Conservation (phyloP, 2,329 filamentous ascomycete genomes). For the Aulographum hederae region DNA sequence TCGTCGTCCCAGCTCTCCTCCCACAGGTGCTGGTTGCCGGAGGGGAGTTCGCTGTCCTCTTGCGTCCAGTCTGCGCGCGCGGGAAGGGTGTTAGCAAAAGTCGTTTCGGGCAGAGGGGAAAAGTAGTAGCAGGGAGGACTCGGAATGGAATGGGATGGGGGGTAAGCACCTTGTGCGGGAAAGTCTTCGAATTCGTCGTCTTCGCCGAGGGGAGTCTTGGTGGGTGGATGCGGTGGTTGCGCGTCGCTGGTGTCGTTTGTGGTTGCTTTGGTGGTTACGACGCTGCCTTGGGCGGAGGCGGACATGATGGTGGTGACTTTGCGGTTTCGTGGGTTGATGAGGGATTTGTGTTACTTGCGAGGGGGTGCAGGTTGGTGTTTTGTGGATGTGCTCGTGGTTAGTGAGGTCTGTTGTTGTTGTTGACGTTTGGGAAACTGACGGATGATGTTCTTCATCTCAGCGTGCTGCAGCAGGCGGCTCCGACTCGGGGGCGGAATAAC, state of each 20-base stretch:
- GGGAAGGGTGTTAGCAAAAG: too few species aligned
- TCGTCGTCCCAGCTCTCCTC: conserved; percentile 99
- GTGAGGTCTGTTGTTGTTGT: too few species aligned
- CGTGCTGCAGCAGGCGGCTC: too few species aligned
- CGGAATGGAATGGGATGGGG: too few species aligned
- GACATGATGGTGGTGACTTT: conserved; percentile 5
- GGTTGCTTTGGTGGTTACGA: conserved; percentile 20
- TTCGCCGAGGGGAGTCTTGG: conserved; percentile 58
- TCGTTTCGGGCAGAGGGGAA: too few species aligned
- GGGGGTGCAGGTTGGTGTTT: neutral
- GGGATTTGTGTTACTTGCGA: too few species aligned
- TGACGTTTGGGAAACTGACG: too few species aligned
- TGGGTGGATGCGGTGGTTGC: conserved; percentile 28
- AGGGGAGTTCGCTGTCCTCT: conserved; percentile 72
- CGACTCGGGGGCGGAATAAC: too few species aligned
- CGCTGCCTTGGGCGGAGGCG: conserved; percentile 5
- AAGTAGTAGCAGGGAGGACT: too few species aligned
- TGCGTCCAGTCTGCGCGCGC: conserved; percentile 56
- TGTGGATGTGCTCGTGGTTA: conserved; percentile 2
- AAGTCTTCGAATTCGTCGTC: conserved; percentile 99
- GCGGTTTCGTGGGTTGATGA: too few species aligned
- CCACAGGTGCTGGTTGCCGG: conserved; percentile 74
- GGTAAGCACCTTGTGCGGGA: conserved; percentile 79
- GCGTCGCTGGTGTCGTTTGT: conserved; percentile 23
- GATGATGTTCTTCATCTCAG: too few species aligned